Conservation (phyloP, 306 rosid species). For the Crotalaria pallida region DNA sequence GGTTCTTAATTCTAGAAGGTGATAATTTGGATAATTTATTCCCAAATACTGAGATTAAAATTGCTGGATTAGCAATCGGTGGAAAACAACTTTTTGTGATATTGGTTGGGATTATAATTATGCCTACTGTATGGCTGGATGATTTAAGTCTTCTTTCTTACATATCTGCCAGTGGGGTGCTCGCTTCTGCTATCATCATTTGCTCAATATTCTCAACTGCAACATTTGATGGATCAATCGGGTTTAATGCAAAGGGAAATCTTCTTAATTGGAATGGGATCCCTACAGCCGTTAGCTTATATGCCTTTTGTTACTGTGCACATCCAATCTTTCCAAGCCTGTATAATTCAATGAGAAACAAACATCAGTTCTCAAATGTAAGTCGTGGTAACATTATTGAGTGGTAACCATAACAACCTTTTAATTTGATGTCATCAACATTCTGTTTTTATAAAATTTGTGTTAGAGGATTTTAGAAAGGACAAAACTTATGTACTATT, state of each 20-base stretch:
- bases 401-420: too few relatives aligned
- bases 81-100: conserved; percentile 49
- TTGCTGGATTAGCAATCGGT: conserved; percentile 37
- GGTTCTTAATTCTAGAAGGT: too few relatives aligned
- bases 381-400: too few relatives aligned
- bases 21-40: too few relatives aligned
- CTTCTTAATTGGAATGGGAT: conserved; percentile 52
- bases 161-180: too few relatives aligned
- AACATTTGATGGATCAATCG: conserved; percentile 46
- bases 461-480: too few relatives aligned
- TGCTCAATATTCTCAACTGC: conserved; percentile 60
- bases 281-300: conserved; percentile 67
- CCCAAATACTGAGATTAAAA: conserved; percentile 28
- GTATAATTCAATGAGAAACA: too few relatives aligned
- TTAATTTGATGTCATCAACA: too few relatives aligned
- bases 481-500: too few relatives aligned
- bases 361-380: conserved; percentile 74
- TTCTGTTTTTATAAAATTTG: too few relatives aligned
- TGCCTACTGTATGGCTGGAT: too few relatives aligned
- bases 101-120: conserved; percentile 46
- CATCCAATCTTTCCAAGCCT: conserved; percentile 87
- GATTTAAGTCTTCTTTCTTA: too few relatives aligned
- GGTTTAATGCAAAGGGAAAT: conserved; percentile 44
- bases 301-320: conserved; percentile 76
- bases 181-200: conserved; percentile 54